Evolutionary conservation across 2,329 filamentous ascomycete genomes (phyloP).

Genomic region (Nothomitra cinnamomea): DNA sequence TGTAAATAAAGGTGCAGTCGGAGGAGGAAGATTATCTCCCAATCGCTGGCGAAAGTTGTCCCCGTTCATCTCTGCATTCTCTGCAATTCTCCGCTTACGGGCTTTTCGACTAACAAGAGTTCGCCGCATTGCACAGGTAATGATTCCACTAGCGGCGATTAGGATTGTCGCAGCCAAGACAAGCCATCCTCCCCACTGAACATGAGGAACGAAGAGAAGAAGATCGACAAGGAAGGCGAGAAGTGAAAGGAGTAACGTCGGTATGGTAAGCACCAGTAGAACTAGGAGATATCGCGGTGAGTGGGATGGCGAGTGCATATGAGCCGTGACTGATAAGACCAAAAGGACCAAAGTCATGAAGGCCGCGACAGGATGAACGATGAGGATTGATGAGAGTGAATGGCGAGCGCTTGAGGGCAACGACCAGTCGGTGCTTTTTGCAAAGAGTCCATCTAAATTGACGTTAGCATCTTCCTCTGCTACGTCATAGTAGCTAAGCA

Average conservation of each 20-base stretch:
- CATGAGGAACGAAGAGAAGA: conserved; percentile 80
- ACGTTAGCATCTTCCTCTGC: background rate
- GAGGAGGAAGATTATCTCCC: conserved; percentile 26
- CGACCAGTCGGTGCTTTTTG: conserved; percentile 35
- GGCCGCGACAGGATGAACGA: conserved; percentile 84
- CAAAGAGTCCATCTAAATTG: conserved; percentile 29
- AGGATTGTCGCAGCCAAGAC: conserved; percentile 79
- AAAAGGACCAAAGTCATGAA: conserved; percentile 75
- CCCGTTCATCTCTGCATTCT: conserved; percentile 95
- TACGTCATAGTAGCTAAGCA: background rate
- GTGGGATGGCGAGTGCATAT: conserved; percentile 76
- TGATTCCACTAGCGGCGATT: conserved; percentile 62
- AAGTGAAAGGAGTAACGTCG: conserved; percentile 68
- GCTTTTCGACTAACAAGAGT: conserved; percentile 84
- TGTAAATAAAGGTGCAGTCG: conserved; percentile 27
- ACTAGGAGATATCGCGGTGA: conserved; percentile 75
- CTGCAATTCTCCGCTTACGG: conserved; percentile 76
- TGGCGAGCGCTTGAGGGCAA: conserved; percentile 47
- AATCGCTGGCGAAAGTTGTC: conserved; percentile 51
- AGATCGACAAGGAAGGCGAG: conserved; percentile 88
- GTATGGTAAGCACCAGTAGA: conserved; percentile 70
- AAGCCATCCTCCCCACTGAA: conserved; percentile 88
- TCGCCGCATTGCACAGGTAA: conserved; percentile 88
- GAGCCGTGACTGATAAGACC: conserved; percentile 59
- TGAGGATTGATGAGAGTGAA: conserved; percentile 70